phyloP scores from a whole-genome alignment of 768 basidiomycete species.

The Rhodotorula diobovata region DNA sequence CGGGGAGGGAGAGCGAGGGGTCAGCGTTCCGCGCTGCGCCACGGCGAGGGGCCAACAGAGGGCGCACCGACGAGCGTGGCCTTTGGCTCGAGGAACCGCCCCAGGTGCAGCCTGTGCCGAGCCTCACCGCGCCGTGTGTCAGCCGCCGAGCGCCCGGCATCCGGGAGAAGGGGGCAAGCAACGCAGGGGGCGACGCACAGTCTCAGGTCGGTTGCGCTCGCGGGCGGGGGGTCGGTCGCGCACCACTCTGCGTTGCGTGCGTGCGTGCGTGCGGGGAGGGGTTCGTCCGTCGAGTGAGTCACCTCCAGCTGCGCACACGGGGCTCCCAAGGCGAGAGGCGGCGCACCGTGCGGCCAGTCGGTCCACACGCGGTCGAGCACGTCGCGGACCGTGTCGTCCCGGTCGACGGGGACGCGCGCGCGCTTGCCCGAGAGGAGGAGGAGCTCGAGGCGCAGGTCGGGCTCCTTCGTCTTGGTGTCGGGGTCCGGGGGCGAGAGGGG shows the following conservation, averaged over 20 bases:
- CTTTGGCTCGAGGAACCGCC: constrained; percentile 4
- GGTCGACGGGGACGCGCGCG: background rate
- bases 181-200: too few relatives aligned
- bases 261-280: too few relatives aligned
- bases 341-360: constrained; percentile 15
- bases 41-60: background rate
- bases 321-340: background rate
- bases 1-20: background rate
- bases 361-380: background rate
- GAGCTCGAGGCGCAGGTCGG: too few relatives aligned
- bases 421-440: constrained; percentile 8
- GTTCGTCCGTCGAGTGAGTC: background rate
- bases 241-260: background rate
- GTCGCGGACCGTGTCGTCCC: background rate
- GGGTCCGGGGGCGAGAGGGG: background rate
- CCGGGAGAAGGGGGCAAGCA: too few relatives aligned
- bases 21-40: background rate
- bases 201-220: background rate
- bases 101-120: constrained; percentile 15
- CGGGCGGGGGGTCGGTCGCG: background rate
- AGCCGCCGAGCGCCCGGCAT: too few relatives aligned
- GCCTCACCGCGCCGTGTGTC: too few relatives aligned
- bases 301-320: too few relatives aligned
- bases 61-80: background rate
- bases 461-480: background rate